A percentile compares a stretch with the other conserved stretches of the same genome.
These are phyloP conservation scores for Geotrichum bryndzae DNA, from an alignment of 1,139 yeast species.

Conservation along the genomic window DNA sequence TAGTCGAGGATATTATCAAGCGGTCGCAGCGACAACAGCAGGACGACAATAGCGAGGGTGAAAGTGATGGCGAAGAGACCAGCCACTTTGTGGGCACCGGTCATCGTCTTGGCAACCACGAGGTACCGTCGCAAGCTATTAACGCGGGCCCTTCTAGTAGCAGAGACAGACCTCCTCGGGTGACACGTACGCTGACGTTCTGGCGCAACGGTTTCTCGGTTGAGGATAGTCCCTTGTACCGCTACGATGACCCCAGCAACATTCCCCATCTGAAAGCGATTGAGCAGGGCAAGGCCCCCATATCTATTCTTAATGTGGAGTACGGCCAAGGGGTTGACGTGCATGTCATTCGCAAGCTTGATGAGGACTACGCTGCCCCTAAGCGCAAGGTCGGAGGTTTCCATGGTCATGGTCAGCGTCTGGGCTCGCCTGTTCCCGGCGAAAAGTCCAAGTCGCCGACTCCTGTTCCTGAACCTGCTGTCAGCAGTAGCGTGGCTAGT, in stretches of 20 bases:
- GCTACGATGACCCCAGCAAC: constrained; percentile 89
- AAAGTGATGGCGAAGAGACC: constrained; percentile 33
- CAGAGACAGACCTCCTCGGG: constrained; percentile 20
- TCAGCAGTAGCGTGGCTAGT: constrained; percentile 17
- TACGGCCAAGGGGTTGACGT: constrained; percentile 97
- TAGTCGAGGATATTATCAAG: constrained; percentile 53
- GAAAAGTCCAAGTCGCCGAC: constrained; percentile 36
- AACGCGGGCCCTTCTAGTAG: constrained; percentile 1
- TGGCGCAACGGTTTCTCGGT: constrained; percentile 97
- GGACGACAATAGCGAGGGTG: constrained; percentile 30
- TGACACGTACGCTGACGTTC: constrained; percentile 65
- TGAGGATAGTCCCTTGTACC: constrained; percentile 77
- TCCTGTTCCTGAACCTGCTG: constrained; percentile 20
- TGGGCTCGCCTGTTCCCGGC: constrained; percentile 87
- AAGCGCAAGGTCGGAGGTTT: constrained; percentile 66
- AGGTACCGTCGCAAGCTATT: constrained; percentile 23
- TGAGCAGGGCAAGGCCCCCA: constrained; percentile 90
- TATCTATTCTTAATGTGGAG: constrained; percentile 70
- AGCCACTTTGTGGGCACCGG: constrained; percentile 65
- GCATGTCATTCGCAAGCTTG: constrained; percentile 69
- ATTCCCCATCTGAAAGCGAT: constrained; percentile 69
- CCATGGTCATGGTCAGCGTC: constrained; percentile 75
- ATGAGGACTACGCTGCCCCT: constrained; percentile 75
- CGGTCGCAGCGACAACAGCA: constrained; percentile 48
- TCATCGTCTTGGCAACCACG: constrained; percentile 64